Evolutionary conservation across 108 stramenopile genomes (phyloP).

Genomic region (Pseudonitzschia pungens): DNA sequence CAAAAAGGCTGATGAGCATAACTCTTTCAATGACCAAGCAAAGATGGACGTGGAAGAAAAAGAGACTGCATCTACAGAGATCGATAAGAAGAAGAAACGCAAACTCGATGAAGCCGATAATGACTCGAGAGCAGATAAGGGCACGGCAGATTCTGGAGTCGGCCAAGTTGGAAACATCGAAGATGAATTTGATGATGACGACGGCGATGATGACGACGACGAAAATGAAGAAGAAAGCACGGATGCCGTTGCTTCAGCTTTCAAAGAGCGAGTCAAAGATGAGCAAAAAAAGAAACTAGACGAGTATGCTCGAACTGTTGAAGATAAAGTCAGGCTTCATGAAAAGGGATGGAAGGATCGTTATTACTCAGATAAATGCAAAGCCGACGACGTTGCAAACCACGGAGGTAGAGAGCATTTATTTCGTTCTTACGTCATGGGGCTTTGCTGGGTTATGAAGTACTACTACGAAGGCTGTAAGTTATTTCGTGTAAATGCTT

Average conservation of each 20-base stretch:
- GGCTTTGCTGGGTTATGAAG: conserved; percentile 98
- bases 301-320: conserved; percentile 74
- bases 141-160: conserved; percentile 13
- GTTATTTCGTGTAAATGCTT: neutral
- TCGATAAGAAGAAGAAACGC: conserved; percentile 30
- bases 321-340: conserved; percentile 92
- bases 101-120: conserved; percentile 27
- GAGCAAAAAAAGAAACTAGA: conserved; percentile 74
- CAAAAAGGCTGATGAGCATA: conserved; percentile 16
- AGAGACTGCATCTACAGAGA: conserved; percentile 22
- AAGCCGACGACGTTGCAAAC: conserved; percentile 89
- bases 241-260: conserved; percentile 48
- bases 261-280: conserved; percentile 82
- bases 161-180: conserved; percentile 44
- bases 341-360: conserved; percentile 96
- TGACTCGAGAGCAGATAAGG: neutral
- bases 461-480: conserved; percentile 95
- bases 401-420: conserved; percentile 90
- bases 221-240: conserved; percentile 50
- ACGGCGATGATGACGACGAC: conserved; percentile 53
- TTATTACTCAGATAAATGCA: conserved; percentile 96
- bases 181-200: conserved; percentile 50
- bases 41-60: conserved; percentile 36
- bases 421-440: conserved; percentile 93
- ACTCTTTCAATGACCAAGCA: neutral